Conservation (phyloP, 495 filamentous ascomycete species). For the Mycothermus thermophilus region DNA sequence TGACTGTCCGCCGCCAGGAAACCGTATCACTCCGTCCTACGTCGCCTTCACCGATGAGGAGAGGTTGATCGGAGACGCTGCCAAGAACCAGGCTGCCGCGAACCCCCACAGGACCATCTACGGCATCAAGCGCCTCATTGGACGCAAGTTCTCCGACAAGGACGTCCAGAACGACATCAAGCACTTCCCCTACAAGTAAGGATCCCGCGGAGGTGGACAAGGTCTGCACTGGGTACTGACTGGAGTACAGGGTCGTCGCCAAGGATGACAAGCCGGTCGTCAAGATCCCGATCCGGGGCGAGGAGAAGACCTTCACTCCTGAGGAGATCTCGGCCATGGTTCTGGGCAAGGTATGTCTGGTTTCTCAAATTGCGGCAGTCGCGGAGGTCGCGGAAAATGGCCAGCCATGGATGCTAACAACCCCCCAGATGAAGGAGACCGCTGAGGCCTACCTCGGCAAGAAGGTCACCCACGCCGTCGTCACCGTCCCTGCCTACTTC, state of each 20-base stretch:
- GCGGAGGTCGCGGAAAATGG: too few species aligned
- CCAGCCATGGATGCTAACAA: slow-evolving; percentile 5
- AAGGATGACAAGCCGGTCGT: slow-evolving; percentile 74
- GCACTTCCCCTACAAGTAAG: slow-evolving; percentile 75
- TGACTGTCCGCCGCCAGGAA: slow-evolving; percentile 39
- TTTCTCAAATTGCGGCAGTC: too few species aligned
- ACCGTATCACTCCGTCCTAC: slow-evolving; percentile 97
- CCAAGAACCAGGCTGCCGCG: slow-evolving; percentile 96
- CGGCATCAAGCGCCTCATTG: slow-evolving; percentile 89
- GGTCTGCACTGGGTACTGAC: slow-evolving; percentile 5
- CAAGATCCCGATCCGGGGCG: slow-evolving; percentile 60
- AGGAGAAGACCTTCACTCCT: slow-evolving; percentile 65
- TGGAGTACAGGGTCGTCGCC: slow-evolving; percentile 40
- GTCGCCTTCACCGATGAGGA: slow-evolving; percentile 98
- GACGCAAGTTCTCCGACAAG: slow-evolving; percentile 77
- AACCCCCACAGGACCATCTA: slow-evolving; percentile 85
- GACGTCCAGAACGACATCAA: slow-evolving; percentile 75
- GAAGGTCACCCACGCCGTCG: slow-evolving; percentile 92
- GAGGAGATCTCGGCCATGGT: slow-evolving; percentile 83
- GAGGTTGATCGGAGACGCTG: slow-evolving; percentile 92
- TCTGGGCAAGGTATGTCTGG: slow-evolving; percentile 49
- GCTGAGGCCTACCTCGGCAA: slow-evolving; percentile 87
- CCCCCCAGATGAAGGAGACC: slow-evolving; percentile 76
- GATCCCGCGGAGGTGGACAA: not conserved
- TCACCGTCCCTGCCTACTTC: slow-evolving; percentile 98